These are phyloP conservation scores for Lepidium sativum DNA, from an alignment of 345 rosid genomes.

Conservation along the genomic window DNA sequence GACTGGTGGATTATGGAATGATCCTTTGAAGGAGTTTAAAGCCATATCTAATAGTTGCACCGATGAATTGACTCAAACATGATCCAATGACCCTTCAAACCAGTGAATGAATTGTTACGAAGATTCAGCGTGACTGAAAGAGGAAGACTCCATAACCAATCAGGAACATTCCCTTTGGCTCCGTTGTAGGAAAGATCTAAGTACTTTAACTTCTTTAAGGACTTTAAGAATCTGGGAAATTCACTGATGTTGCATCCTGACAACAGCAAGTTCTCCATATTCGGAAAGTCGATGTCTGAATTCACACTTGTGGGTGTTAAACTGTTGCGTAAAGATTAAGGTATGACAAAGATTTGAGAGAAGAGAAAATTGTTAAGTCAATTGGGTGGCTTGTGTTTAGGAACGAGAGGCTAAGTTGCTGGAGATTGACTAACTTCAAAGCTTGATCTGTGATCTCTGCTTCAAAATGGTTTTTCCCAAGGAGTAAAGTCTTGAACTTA, in stretches of 20 bases:
- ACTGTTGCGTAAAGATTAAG: background rate
- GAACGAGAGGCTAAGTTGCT: background rate
- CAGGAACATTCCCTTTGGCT: slow-evolving; percentile 7
- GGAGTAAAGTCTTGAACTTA: background rate
- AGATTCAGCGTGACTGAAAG: background rate
- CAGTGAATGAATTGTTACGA: background rate
- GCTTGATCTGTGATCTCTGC: background rate
- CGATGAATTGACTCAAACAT: background rate
- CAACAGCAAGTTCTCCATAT: background rate
- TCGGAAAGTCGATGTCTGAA: background rate
- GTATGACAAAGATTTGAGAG: background rate
- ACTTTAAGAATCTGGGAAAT: background rate
- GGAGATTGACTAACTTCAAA: background rate
- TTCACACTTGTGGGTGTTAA: background rate
- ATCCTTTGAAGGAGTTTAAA: slow-evolving; percentile 14
- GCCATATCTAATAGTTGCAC: slow-evolving; percentile 10
- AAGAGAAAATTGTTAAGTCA: background rate
- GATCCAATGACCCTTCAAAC: background rate
- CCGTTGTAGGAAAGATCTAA: background rate
- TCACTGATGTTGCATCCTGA: background rate
- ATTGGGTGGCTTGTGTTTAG: background rate
- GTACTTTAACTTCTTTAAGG: background rate
- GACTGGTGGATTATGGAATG: slow-evolving; percentile 13
- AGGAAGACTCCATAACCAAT: slow-evolving; percentile 14
- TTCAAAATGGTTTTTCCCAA: slow-evolving; percentile 6